These are phyloP conservation scores for Actinomucor elegans DNA, from an alignment of 371 early-diverging fungal genomes.

Conservation along the genomic window DNA sequence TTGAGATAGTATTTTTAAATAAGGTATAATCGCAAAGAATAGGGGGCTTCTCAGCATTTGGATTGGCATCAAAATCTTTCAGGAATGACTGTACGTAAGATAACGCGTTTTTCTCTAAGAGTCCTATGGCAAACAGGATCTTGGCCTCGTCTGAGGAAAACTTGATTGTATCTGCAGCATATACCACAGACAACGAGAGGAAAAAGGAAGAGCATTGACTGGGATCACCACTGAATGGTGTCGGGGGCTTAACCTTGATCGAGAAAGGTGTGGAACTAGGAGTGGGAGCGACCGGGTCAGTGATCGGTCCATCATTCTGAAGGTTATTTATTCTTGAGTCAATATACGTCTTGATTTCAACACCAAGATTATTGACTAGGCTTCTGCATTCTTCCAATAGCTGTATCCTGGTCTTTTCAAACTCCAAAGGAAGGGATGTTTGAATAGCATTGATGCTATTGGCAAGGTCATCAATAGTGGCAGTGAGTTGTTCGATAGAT, in stretches of 20 bases:
- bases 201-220: background rate
- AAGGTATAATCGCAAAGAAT: background rate
- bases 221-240: background rate
- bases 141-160: background rate
- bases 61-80: background rate
- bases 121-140: background rate
- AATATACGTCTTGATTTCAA: no score
- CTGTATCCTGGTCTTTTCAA: no score
- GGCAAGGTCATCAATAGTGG: no score
- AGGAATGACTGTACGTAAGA: background rate
- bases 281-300: no score
- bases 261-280: no score
- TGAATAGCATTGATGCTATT: no score
- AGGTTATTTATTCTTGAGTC: no score
- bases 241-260: background rate
- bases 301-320: no score
- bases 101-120: background rate
- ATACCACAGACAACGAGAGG: background rate
- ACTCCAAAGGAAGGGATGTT: no score
- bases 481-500: no score
- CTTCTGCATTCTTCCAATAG: no score
- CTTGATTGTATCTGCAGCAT: background rate
- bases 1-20: background rate
- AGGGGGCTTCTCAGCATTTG: background rate
- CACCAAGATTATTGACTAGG: no score